Percentiles rank a stretch among this genome's conserved stretches.
Conservation (phyloP, 306 rosid species). For the Chamaecrista fasciculata region DNA sequence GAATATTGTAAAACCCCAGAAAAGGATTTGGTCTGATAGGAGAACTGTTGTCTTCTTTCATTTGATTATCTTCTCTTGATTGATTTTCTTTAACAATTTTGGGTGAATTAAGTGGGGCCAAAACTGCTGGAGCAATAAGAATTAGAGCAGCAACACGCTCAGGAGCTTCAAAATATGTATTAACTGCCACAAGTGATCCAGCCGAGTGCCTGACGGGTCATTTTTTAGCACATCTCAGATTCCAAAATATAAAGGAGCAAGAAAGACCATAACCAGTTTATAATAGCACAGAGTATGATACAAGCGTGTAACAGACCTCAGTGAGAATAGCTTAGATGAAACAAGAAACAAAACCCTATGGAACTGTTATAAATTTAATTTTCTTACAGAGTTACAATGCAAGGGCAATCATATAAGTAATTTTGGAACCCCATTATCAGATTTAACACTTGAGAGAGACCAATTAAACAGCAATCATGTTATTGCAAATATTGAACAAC, state of each 20-base stretch:
- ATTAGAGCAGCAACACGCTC: constrained; percentile 82
- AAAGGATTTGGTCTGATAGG: constrained; percentile 39
- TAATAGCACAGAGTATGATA: constrained; percentile 6
- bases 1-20: constrained; percentile 43
- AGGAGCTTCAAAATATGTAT: constrained; percentile 87
- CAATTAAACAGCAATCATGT: constrained; percentile 5
- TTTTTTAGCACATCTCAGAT: constrained; percentile 30
- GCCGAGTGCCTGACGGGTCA: constrained; percentile 83
- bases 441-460: constrained; percentile 5
- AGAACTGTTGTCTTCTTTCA: constrained; percentile 40
- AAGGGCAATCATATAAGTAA: constrained; percentile 5
- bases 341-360: neutral
- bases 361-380: constrained; percentile 10
- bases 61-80: constrained; percentile 37
- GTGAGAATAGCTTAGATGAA: neutral
- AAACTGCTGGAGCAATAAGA: constrained; percentile 84
- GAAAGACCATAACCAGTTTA: neutral
- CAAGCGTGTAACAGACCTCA: neutral
- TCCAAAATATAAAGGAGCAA: constrained; percentile 6
- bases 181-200: constrained; percentile 76
- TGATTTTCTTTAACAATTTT: constrained; percentile 38
- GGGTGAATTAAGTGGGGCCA: constrained; percentile 53
- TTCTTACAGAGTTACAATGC: neutral
- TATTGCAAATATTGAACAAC: neutral
- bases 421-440: neutral